phyloP scores from a whole-genome alignment of 2,329 filamentous ascomycete genomes.

The Fusarium sp. region DNA sequence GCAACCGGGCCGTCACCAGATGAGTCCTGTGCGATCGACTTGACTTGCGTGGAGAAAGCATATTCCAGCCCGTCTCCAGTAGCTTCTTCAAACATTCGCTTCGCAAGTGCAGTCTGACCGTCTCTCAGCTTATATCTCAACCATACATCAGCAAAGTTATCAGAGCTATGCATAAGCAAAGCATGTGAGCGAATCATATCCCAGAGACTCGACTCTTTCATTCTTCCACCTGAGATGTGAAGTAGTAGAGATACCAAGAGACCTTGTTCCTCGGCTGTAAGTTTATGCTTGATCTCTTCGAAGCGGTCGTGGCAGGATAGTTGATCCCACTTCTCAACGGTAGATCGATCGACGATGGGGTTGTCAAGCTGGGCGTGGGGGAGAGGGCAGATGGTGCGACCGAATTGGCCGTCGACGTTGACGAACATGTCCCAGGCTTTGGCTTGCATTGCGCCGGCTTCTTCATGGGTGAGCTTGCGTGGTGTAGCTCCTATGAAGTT shows the following conservation, averaged over 20 bases:
- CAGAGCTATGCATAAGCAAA: background rate
- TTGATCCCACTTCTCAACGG: background rate
- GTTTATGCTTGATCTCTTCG: background rate
- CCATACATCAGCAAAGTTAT: background rate
- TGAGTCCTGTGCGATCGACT: background rate
- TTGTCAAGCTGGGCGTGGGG: background rate
- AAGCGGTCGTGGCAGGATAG: background rate
- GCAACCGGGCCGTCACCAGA: background rate
- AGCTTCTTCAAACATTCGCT: background rate
- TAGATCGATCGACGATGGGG: background rate
- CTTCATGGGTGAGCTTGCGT: background rate
- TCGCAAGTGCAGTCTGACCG: background rate
- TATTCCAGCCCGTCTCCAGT: background rate
- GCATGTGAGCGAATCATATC: background rate
- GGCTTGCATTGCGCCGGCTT: background rate
- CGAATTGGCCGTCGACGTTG: background rate
- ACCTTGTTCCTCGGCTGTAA: background rate
- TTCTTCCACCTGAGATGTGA: background rate
- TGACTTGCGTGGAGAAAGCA: background rate
- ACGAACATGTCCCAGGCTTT: background rate
- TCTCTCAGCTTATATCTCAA: background rate
- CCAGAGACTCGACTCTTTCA: background rate
- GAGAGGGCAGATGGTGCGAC: background rate
- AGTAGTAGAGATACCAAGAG: background rate
- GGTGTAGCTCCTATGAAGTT: fast-evolving